These are phyloP conservation scores for Cerrena zonata DNA, from an alignment of 1,284 basidiomycete genomes.

Conservation along the genomic window DNA sequence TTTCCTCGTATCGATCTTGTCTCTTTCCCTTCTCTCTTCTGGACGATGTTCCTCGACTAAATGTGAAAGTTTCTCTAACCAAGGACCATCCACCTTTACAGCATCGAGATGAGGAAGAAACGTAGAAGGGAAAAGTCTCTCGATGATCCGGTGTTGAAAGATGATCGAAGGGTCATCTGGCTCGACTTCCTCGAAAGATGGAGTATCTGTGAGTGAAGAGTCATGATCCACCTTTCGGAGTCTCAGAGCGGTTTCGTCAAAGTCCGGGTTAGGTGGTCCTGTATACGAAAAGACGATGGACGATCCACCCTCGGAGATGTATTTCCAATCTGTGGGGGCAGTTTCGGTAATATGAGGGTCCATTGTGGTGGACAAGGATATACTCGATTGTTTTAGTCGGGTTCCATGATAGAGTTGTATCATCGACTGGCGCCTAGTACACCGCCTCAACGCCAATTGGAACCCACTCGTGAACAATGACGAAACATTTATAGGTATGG, in stretches of 20 bases:
- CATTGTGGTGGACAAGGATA: too few species aligned
- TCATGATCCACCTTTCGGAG: slow-evolving; percentile 51
- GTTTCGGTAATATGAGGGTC: slow-evolving; percentile 32
- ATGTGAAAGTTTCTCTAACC: slow-evolving; percentile 53
- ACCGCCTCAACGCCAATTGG: too few species aligned
- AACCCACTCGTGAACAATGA: too few species aligned
- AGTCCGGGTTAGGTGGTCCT: slow-evolving; percentile 43
- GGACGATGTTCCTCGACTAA: slow-evolving; percentile 51
- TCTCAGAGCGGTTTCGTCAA: slow-evolving; percentile 65
- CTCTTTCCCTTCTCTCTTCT: slow-evolving; percentile 43
- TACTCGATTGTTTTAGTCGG: too few species aligned
- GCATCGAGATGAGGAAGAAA: slow-evolving; percentile 54
- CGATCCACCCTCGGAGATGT: slow-evolving; percentile 85
- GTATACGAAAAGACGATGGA: slow-evolving; percentile 80
- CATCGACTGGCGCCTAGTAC: too few species aligned
- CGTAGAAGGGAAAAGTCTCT: slow-evolving; percentile 50
- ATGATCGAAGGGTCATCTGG: slow-evolving; percentile 55
- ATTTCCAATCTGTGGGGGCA: slow-evolving; percentile 64
- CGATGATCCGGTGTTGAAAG: slow-evolving; percentile 59
- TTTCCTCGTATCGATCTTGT: slow-evolving; percentile 52
- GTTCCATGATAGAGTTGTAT: too few species aligned
- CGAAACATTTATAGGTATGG: too few species aligned
- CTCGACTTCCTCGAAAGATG: slow-evolving; percentile 25
- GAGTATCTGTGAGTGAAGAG: slow-evolving; percentile 6
- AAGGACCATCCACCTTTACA: slow-evolving; percentile 49